These are phyloP conservation scores for Tetracladium setigerum DNA, from an alignment of 495 filamentous ascomycete genomes.

Conservation along the genomic window DNA sequence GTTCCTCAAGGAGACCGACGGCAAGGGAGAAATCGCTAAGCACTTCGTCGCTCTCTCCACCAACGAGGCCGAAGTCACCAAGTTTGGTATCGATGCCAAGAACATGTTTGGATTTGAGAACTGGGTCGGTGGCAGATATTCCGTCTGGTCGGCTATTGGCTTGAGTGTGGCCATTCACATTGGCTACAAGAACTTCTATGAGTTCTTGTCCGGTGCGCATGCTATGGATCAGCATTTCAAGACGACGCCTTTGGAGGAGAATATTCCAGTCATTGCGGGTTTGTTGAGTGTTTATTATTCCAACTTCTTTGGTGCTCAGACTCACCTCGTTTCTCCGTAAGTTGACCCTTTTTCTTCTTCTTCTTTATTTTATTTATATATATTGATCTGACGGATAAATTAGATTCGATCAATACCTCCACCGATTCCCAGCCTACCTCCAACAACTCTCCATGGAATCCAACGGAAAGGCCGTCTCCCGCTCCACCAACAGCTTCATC, in stretches of 20 bases:
- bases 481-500: constrained; percentile 70
- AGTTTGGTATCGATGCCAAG: constrained; percentile 94
- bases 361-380: background rate
- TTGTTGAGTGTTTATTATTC: constrained; percentile 97
- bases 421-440: constrained; percentile 97
- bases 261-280: constrained; percentile 89
- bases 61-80: constrained; percentile 88
- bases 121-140: constrained; percentile 98
- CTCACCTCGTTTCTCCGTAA: constrained; percentile 87
- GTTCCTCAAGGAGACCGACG: constrained; percentile 78
- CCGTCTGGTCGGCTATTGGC: constrained; percentile 97
- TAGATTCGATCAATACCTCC: constrained; percentile 95
- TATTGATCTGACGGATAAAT: constrained; percentile 11
- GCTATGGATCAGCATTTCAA: constrained; percentile 99
- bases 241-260: constrained; percentile 80
- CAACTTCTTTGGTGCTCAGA: constrained; percentile 96
- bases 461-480: constrained; percentile 96
- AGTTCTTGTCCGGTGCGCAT: constrained; percentile 92
- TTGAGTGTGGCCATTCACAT: constrained; percentile 90
- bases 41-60: constrained; percentile 98
- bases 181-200: constrained; percentile 93
- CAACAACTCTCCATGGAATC: constrained; percentile 99
- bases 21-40: constrained; percentile 85
- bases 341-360: constrained; percentile 20
- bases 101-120: constrained; percentile 99